A percentile compares a stretch with the other conserved stretches of the same genome.
Conservation (phyloP, 2,329 filamentous ascomycete genomes). For the Xylariomycetidae sp. region DNA sequence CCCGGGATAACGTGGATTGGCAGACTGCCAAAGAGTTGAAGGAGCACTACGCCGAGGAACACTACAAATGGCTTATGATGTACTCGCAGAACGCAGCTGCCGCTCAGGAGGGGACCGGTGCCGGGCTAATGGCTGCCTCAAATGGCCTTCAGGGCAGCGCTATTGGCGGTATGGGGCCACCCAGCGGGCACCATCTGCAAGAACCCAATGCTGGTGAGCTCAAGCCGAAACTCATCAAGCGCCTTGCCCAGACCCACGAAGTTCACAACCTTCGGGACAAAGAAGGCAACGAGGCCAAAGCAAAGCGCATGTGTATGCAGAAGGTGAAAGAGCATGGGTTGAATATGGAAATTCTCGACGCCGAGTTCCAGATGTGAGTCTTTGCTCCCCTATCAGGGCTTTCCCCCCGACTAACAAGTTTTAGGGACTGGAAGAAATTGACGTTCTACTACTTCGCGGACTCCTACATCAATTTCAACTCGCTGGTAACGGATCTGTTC, state of each 20-base stretch:
- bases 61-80: conserved; percentile 99
- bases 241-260: conserved; percentile 87
- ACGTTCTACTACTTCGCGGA: conserved; percentile 99
- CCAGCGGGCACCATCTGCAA: conserved; percentile 67
- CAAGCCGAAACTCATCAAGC: conserved; percentile 95
- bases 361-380: conserved; percentile 98
- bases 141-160: conserved; percentile 64
- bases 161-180: conserved; percentile 73
- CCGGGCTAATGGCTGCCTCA: conserved; percentile 59
- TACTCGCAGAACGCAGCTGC: conserved; percentile 77
- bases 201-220: conserved; percentile 70
- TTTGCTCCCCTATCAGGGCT: conserved; percentile 1
- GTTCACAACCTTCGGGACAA: conserved; percentile 87
- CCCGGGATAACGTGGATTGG: conserved; percentile 82
- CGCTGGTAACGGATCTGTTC: conserved; percentile 93
- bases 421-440: conserved; percentile 95
- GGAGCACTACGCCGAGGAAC: conserved; percentile 87
- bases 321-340: conserved; percentile 93
- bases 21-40: conserved; percentile 84
- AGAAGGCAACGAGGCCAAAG: conserved; percentile 95
- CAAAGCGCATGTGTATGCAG: conserved; percentile 92
- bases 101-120: conserved; percentile 52
- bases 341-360: conserved; percentile 98
- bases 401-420: conserved; percentile 15
- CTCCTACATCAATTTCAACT: conserved; percentile 98